phyloP scores from a whole-genome alignment of 306 rosid genomes.

The Casuarina equisetifolia region DNA sequence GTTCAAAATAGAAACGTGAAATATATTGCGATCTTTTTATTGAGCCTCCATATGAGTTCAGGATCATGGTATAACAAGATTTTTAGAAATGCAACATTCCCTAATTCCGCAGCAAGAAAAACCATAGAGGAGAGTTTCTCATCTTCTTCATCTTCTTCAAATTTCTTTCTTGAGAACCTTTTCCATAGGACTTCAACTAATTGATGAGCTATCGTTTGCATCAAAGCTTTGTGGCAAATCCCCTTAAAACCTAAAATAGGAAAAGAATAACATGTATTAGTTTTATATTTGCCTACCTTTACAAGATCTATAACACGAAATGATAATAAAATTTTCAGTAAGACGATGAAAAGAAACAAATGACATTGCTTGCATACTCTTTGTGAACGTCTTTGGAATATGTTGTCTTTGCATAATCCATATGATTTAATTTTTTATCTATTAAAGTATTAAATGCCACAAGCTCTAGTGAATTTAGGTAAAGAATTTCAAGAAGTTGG shows the following conservation, averaged over 20 bases:
- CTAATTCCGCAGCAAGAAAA: constrained; percentile 19
- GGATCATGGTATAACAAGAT: constrained; percentile 17
- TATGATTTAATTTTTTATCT: no score
- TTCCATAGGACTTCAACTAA: constrained; percentile 24
- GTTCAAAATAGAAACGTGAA: constrained; percentile 20
- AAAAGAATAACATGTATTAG: no score
- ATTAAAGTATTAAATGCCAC: no score
- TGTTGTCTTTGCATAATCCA: no score
- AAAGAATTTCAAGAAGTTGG: no score
- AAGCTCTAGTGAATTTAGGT: no score
- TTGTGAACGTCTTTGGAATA: no score
- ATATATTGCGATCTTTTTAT: constrained; percentile 10
- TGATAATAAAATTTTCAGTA: no score
- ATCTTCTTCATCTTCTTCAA: neutral
- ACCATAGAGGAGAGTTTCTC: constrained; percentile 2
- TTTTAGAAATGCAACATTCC: constrained; percentile 32
- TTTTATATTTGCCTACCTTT: no score
- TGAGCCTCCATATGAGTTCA: constrained; percentile 18
- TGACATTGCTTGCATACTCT: no score
- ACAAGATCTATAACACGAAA: no score
- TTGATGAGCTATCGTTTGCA: constrained; percentile 13
- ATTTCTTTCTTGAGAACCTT: neutral
- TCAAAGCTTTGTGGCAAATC: neutral
- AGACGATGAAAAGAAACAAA: no score
- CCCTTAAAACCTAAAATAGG: neutral